phyloP scores from a whole-genome alignment of 176 grass and related monocot species.

The Avena eriantha region DNA sequence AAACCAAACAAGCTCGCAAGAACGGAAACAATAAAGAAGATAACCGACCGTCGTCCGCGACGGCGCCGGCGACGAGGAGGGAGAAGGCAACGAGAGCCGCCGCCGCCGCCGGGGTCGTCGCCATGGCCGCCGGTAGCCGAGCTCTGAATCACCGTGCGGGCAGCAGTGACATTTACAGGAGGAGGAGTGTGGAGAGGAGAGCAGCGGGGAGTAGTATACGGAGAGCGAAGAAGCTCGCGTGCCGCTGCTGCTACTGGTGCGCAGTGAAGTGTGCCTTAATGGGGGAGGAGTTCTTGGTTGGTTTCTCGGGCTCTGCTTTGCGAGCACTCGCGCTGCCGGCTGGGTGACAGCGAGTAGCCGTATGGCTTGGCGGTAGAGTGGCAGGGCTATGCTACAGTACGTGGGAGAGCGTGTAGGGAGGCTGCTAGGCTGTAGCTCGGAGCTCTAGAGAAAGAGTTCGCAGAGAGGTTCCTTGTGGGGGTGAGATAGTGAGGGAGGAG shows the following conservation, averaged over 20 bases:
- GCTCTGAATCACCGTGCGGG: not conserved
- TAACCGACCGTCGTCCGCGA: conserved; percentile 48
- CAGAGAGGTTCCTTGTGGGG: conserved; percentile 29
- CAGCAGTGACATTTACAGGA: conserved; percentile 43
- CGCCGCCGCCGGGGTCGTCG: not conserved
- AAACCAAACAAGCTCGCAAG: conserved; percentile 6
- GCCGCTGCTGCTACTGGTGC: not conserved
- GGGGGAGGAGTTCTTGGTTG: conserved; percentile 40
- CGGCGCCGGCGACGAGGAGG: conserved; percentile 46
- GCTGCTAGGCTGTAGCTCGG: not conserved
- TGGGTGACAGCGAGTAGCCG: conserved; percentile 54
- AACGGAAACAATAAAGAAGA: not conserved
- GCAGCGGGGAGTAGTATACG: not conserved
- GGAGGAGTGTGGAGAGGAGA: not conserved
- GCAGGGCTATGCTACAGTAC: conserved; percentile 41
- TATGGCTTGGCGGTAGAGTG: conserved; percentile 48
- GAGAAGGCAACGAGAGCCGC: conserved; percentile 31
- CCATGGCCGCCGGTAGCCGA: conserved; percentile 32
- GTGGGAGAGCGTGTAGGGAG: not conserved
- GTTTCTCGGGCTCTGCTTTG: conserved; percentile 58
- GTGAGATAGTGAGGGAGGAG: not conserved
- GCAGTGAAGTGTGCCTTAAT: conserved; percentile 41
- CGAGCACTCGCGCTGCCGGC: conserved; percentile 43
- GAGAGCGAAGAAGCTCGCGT: conserved; percentile 21
- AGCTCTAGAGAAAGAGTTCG: conserved; percentile 32